These are phyloP conservation scores for Phytophthora pisi DNA, from an alignment of 352 stramenopile species.

Conservation along the genomic window DNA sequence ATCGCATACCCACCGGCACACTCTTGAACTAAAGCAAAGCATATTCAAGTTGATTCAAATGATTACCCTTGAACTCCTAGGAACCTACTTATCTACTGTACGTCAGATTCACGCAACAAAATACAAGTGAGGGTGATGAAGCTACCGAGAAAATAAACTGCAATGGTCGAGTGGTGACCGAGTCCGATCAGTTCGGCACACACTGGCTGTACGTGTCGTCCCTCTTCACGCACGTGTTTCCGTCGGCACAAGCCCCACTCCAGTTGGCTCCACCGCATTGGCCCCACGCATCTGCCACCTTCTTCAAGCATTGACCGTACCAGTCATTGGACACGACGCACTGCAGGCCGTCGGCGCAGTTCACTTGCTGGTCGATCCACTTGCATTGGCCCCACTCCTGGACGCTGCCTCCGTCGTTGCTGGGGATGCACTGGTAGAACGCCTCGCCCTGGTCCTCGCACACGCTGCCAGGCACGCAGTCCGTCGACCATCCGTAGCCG, in stretches of 20 bases:
- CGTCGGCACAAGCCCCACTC: constrained; percentile 18
- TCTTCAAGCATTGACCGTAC: constrained; percentile 40
- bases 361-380: constrained; percentile 19
- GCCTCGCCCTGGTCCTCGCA: constrained; percentile 10
- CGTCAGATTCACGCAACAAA: no score
- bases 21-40: neutral
- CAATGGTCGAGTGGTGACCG: neutral
- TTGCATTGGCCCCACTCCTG: constrained; percentile 39
- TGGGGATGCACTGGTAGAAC: constrained; percentile 22
- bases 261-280: constrained; percentile 29
- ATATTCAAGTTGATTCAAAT: no score
- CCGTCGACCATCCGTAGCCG: constrained; percentile 26
- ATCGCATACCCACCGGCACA: constrained; percentile 1
- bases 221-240: constrained; percentile 31
- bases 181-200: constrained; percentile 8
- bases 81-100: no score
- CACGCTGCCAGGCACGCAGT: constrained; percentile 17
- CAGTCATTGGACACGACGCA: constrained; percentile 35
- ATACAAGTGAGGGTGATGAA: no score
- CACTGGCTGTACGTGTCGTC: constrained; percentile 31
- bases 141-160: neutral
- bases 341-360: constrained; percentile 24
- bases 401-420: constrained; percentile 10
- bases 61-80: no score
- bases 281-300: constrained; percentile 19